phyloP scores from a whole-genome alignment of 2,329 filamentous ascomycete species.

The Pseudogymnoascus sp. region DNA sequence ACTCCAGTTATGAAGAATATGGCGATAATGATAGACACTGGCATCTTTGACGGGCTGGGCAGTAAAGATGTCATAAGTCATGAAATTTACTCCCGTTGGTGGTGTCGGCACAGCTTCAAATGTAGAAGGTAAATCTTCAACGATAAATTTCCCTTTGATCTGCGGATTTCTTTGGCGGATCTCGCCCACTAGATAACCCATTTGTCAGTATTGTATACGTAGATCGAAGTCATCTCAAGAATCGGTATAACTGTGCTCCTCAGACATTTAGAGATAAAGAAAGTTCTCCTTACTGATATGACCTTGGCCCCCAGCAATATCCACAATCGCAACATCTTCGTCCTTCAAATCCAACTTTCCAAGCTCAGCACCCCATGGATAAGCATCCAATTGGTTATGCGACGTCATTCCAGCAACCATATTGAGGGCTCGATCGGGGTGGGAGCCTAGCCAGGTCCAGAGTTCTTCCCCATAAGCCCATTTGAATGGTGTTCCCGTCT shows the following conservation, averaged over 20 bases:
- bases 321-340: slow-evolving; percentile 18
- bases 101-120: slow-evolving; percentile 15
- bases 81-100: slow-evolving; percentile 22
- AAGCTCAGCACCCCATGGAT: slow-evolving; percentile 14
- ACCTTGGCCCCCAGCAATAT: slow-evolving; percentile 20
- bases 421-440: slow-evolving; percentile 18
- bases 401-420: slow-evolving; percentile 20
- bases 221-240: background rate
- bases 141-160: slow-evolving; percentile 19
- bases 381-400: slow-evolving; percentile 15
- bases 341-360: slow-evolving; percentile 16
- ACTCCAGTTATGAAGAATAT: slow-evolving; percentile 21
- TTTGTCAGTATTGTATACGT: background rate
- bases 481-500: slow-evolving; percentile 19
- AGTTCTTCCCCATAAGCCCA: slow-evolving; percentile 19
- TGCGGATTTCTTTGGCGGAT: slow-evolving; percentile 16
- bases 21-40: slow-evolving; percentile 16
- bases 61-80: slow-evolving; percentile 26
- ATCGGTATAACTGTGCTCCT: too few species aligned
- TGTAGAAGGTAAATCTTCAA: slow-evolving; percentile 19
- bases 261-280: too few species aligned
- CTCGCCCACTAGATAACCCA: slow-evolving; percentile 11
- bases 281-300: slow-evolving; percentile 11
- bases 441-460: slow-evolving; percentile 19
- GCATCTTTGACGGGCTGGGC: slow-evolving; percentile 19